A percentile compares a stretch with the other conserved stretches of the same genome.
Evolutionary conservation across 495 filamentous ascomycete genomes (phyloP).

Genomic region (Penicillium subrubescens): DNA sequence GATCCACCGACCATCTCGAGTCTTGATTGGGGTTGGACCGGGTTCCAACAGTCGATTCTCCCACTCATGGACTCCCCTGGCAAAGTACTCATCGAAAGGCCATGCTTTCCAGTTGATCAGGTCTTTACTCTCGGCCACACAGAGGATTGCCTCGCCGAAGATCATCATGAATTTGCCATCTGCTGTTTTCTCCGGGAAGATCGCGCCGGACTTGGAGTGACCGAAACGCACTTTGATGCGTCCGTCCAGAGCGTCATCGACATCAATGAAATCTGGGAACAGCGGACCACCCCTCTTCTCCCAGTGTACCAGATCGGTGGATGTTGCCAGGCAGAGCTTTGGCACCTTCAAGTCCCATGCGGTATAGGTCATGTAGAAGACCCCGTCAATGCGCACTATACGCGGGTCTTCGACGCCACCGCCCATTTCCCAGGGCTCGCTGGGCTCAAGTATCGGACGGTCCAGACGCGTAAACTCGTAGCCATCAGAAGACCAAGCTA

Average conservation of each 20-base stretch:
- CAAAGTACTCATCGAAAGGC: neutral
- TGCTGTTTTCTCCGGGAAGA: neutral
- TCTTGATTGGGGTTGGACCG: neutral
- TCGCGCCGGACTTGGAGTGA: neutral
- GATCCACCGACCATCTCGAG: neutral
- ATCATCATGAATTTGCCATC: neutral
- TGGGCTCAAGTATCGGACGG: neutral
- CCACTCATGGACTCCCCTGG: neutral
- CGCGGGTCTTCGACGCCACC: neutral
- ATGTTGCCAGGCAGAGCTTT: neutral
- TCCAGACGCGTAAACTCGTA: neutral
- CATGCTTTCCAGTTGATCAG: neutral
- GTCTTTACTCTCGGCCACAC: neutral
- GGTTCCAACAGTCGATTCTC: slow-evolving; percentile 1
- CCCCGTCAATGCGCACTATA: neutral
- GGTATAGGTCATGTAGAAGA: slow-evolving; percentile 3
- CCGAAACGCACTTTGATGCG: neutral
- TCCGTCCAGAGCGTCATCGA: neutral
- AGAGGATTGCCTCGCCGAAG: neutral
- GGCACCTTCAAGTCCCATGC: neutral
- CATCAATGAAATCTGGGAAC: neutral
- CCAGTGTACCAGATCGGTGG: slow-evolving; percentile 2
- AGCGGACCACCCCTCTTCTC: slow-evolving; percentile 1
- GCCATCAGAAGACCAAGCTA: neutral
- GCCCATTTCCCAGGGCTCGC: neutral